Evolutionary conservation across 139 green algal species (phyloP).

Genomic region (Chloropicon primus): DNA sequence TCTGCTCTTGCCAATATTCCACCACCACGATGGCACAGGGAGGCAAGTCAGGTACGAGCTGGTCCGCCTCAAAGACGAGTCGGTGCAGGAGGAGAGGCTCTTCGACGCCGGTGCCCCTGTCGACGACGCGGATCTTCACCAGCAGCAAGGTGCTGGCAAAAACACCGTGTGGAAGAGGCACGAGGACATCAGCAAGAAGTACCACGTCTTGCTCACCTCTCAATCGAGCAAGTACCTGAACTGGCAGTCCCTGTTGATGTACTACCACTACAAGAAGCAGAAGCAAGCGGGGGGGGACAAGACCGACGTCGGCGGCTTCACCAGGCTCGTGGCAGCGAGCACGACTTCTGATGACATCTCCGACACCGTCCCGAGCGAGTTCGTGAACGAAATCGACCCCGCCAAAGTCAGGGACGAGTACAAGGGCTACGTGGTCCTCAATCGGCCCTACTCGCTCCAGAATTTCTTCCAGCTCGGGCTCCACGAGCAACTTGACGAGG

Average conservation of each 20-base stretch:
- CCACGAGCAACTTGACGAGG: not conserved
- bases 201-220: constrained; percentile 2
- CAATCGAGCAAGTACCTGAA: constrained; percentile 6
- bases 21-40: too few species aligned
- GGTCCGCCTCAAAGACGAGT: not conserved
- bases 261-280: constrained; percentile 13
- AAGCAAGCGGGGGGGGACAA: not conserved
- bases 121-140: too few species aligned
- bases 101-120: not conserved
- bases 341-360: not conserved
- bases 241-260: constrained; percentile 11
- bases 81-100: not conserved
- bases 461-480: not conserved
- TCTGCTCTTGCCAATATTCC: not conserved
- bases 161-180: not conserved
- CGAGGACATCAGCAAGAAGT: not conserved
- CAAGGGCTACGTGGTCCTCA: not conserved
- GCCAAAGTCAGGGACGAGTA: not conserved
- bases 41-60: not conserved
- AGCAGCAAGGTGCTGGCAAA: too few species aligned
- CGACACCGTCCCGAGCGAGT: not conserved
- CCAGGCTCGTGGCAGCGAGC: not conserved
- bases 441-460: not conserved
- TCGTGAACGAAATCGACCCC: not conserved
- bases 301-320: not conserved